Evolutionary conservation across 495 filamentous ascomycete species (phyloP), one percentile per base, ranked within the genome.

Genomic region (Cryomyces minteri): DNA sequence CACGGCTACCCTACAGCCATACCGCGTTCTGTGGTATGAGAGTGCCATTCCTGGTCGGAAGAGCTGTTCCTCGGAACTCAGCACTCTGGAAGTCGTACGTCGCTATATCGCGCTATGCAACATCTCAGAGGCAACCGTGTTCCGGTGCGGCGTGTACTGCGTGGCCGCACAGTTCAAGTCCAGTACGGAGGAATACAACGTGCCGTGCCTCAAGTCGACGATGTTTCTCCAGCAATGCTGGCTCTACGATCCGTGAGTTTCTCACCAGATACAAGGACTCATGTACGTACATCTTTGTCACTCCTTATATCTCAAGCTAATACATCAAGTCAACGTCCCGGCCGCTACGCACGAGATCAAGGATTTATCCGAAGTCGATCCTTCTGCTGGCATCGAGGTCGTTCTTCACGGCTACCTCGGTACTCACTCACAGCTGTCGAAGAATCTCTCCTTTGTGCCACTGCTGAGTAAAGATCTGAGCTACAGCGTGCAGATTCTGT

Each of bases 381-480:
- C 39, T 44, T 25, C 18, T 25, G 9, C 53, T 32, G 78, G 71
- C 38, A 50, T 65, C 18, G 54, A 68, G 32, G 74, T 87, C 12
- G 63, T 67, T 5, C 57, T 92, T 10, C 71, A 84, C 59, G 86
- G 86, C 41, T 93, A 84, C 52, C 64, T 94, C 4, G 71, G 72
- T 11, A 62, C 63, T 34, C 69, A 74, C 18, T 68, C 70, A 40
- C 73, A 84, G 44, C 57, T 82, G 12, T 73, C 73, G 37, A 74
- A 77, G 50, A 74, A 72, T 43, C 61, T 88, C 5, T 72, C 72
- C 9, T 88, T 90, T 53, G 76, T 74, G n/a, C 65, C 74, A 40
- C 53, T 88, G 4, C 63, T 71, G 5, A 62, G 73, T 46, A 58
- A 66, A 28, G 66, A 66, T 2, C 64, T 73, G 51, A 56, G 57